These are phyloP conservation scores for Daucus carota DNA, from an alignment of 129 eudicot genomes.

Conservation along the genomic window DH1_v3.0 NC_030381.2:52842001-52842500, in stretches of 20 bases:
- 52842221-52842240: slow-evolving; percentile 89
- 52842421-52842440: slow-evolving; percentile 71
- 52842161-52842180: background rate
- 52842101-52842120: background rate
- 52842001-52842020: background rate
- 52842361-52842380: slow-evolving; percentile 81
- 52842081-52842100: background rate
- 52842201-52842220: slow-evolving; percentile 41
- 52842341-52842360: slow-evolving; percentile 80
- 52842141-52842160: background rate
- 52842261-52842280: slow-evolving; percentile 98
- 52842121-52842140: background rate
- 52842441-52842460: slow-evolving; percentile 96
- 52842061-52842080: background rate
- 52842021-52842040: background rate
- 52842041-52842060: background rate
- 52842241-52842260: slow-evolving; percentile 79
- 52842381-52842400: slow-evolving; percentile 97
- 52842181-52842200: background rate
- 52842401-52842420: slow-evolving; percentile 89
- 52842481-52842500: slow-evolving; percentile 97
- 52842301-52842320: slow-evolving; percentile 94
- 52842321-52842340: slow-evolving; percentile 94
- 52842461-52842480: slow-evolving; percentile 97
- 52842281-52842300: slow-evolving; percentile 94